These are phyloP conservation scores for Rhododendron henanense DNA, from an alignment of 148 eudicot species.

Conservation along the genomic window DNA sequence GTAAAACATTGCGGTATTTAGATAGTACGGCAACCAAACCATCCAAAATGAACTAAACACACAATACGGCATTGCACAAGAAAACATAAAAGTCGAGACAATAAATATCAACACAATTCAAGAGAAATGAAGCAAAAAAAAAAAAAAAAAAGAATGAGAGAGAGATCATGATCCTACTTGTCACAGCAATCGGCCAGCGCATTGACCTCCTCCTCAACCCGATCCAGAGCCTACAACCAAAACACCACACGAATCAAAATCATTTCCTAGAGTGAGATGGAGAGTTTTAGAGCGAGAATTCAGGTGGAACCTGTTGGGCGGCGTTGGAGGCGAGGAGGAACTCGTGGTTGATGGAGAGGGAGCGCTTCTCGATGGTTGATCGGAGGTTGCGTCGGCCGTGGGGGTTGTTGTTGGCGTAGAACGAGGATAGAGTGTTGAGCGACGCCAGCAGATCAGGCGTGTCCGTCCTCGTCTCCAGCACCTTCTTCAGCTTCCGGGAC, in stretches of 20 bases:
- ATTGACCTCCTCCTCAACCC: conserved; percentile 96
- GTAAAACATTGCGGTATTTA: background rate
- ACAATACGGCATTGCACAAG: background rate
- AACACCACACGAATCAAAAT: background rate
- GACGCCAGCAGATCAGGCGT: conserved; percentile 76
- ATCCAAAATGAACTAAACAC: background rate
- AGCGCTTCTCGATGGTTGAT: conserved; percentile 87
- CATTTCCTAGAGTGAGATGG: background rate
- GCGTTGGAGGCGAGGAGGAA: conserved; percentile 70
- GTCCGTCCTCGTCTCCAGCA: conserved; percentile 81
- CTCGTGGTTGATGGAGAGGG: conserved; percentile 76
- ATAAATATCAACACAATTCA: background rate
- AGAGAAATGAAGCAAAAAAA: background rate
- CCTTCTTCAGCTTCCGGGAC: conserved; percentile 92
- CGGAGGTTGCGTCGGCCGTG: conserved; percentile 84
- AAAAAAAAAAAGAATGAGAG: background rate
- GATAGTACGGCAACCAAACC: background rate
- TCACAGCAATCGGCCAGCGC: conserved; percentile 88
- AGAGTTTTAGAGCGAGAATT: background rate
- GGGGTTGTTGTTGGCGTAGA: conserved; percentile 71
- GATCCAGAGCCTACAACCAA: conserved; percentile 78
- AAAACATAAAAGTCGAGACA: background rate
- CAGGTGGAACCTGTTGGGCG: conserved; percentile 60
- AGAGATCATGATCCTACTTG: conserved; percentile 40
- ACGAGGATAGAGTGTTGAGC: conserved; percentile 71